phyloP scores from a whole-genome alignment of 257 asterid genomes.

The Thymus quinquecostatus region DNA sequence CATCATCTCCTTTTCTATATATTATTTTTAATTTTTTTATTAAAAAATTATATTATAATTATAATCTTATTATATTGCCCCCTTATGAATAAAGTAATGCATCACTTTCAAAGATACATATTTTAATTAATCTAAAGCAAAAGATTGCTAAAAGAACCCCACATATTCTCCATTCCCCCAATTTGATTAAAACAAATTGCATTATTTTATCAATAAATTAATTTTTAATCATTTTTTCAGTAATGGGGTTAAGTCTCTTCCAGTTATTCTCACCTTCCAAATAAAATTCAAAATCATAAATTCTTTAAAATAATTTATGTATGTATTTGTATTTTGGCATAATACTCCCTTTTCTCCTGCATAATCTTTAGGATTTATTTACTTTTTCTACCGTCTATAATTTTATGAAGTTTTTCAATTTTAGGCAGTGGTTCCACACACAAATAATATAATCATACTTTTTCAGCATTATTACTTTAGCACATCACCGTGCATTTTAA shows the following conservation, averaged over 20 bases:
- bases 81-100: conserved; percentile 22
- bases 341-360: too few relatives aligned
- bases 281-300: neutral
- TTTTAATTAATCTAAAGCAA: conserved; percentile 38
- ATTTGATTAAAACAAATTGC: conserved; percentile 31
- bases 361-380: too few relatives aligned
- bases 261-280: neutral
- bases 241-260: neutral
- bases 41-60: neutral
- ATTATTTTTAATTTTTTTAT: conserved; percentile 30
- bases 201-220: conserved; percentile 13
- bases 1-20: conserved; percentile 45
- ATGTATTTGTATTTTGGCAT: too few relatives aligned
- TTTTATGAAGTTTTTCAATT: too few relatives aligned
- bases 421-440: too few relatives aligned
- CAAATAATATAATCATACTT: too few relatives aligned
- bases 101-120: conserved; percentile 35
- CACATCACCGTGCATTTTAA: too few relatives aligned
- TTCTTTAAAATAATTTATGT: too few relatives aligned
- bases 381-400: too few relatives aligned
- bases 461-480: too few relatives aligned
- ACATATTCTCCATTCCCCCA: conserved; percentile 39
- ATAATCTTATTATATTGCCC: conserved; percentile 24
- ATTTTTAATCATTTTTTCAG: neutral
- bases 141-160: conserved; percentile 35